These are phyloP conservation scores for Curvularia hawaiiensis DNA, from an alignment of 2,329 filamentous ascomycete species.

Conservation along the genomic window DNA sequence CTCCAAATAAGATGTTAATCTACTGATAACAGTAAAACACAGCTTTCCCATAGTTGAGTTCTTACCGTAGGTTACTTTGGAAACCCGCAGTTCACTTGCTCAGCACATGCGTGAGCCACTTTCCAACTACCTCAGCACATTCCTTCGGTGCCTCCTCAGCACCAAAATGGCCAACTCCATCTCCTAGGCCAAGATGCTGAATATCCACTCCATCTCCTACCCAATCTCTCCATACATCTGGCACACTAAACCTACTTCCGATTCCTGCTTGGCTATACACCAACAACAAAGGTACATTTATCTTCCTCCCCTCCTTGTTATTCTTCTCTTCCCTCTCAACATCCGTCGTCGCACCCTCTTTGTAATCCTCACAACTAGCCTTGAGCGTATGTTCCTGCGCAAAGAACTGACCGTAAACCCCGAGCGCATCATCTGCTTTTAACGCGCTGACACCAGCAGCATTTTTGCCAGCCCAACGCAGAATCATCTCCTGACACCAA, in stretches of 20 bases:
- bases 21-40: too few relatives aligned
- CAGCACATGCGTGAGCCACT: not conserved
- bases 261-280: conserved; percentile 59
- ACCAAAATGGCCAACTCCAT: not conserved
- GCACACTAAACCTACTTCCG: conserved; percentile 25
- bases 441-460: not conserved
- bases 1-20: too few relatives aligned
- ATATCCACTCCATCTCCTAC: not conserved
- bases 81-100: not conserved
- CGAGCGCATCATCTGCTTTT: not conserved
- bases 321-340: conserved; percentile 56
- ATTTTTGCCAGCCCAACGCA: not conserved
- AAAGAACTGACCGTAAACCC: not conserved
- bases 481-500: not conserved
- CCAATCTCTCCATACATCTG: not conserved
- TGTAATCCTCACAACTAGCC: not conserved
- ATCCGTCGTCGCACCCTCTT: conserved; percentile 54
- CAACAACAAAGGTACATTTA: conserved; percentile 55
- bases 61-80: too few relatives aligned
- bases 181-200: not conserved
- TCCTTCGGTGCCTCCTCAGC: not conserved
- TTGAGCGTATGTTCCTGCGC: not conserved
- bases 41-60: too few relatives aligned
- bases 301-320: conserved; percentile 49
- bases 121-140: not conserved